Conservation (phyloP, 2,329 filamentous ascomycete genomes). For the Triangularia verruculosa region DNA sequence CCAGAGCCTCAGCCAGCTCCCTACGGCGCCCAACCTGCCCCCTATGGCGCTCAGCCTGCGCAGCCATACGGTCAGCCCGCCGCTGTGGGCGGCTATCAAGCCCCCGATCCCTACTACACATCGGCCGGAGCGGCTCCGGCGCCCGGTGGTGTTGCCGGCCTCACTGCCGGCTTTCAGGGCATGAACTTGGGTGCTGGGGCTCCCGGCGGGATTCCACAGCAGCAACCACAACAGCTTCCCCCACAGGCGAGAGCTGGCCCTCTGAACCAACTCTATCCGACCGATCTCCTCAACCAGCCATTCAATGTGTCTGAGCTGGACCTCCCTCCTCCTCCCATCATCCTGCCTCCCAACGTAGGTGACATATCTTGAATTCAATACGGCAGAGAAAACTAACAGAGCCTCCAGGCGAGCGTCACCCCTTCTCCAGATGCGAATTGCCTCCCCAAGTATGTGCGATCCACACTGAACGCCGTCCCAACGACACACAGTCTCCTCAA, state of each 20-base stretch:
- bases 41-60: slow-evolving; percentile 42
- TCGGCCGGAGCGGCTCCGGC: slow-evolving; percentile 43
- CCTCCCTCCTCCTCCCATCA: slow-evolving; percentile 83
- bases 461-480: slow-evolving; percentile 89
- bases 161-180: slow-evolving; percentile 81
- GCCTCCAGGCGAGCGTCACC: slow-evolving; percentile 74
- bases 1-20: slow-evolving; percentile 42
- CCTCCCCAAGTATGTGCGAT: slow-evolving; percentile 89
- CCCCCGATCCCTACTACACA: slow-evolving; percentile 65
- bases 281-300: slow-evolving; percentile 86
- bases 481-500: slow-evolving; percentile 91
- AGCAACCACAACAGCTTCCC: slow-evolving; percentile 52
- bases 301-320: slow-evolving; percentile 94
- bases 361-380: background rate
- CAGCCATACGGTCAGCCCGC: slow-evolving; percentile 43
- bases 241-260: slow-evolving; percentile 47
- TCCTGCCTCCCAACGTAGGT: slow-evolving; percentile 87
- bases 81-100: slow-evolving; percentile 60
- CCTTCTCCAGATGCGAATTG: slow-evolving; percentile 90
- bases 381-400: slow-evolving; percentile 37
- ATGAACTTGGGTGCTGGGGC: slow-evolving; percentile 67
- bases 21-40: slow-evolving; percentile 41
- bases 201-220: slow-evolving; percentile 48
- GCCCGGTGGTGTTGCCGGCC: slow-evolving; percentile 58
- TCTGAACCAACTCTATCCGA: slow-evolving; percentile 87